Evolutionary conservation across 805 yeast genomes (phyloP), one percentile per base, ranked within the genome.

Genomic region (Candida vartiovaarae): DNA sequence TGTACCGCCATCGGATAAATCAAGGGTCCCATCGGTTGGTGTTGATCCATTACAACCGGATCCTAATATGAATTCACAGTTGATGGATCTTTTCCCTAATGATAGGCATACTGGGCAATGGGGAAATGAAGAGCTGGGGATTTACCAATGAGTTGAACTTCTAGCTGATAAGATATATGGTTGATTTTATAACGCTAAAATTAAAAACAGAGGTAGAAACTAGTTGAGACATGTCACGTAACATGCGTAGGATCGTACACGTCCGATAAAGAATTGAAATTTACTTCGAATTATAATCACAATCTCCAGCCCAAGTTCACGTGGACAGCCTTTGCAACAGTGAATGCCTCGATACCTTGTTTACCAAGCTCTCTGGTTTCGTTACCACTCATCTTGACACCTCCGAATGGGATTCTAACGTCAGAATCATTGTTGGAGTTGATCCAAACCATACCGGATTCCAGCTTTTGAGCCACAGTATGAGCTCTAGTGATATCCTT

Each of bases 321-420:
- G 54, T 84, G 86, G 45, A 80, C 72, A 30, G 85, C 80, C 61
- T 80, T 81, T 44, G 79, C 80, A 53, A 76, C 77, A 9, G 84
- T 80, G 63, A 78, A 81, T 58, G 73, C 70, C 35, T 68, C 67
- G 43, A 80, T 60, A n/a, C 84, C 85, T 53, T 79, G 76, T 49
- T 76, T 75, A 32, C 86, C 86, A 46, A 80, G 66, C 61, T 81
- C 86, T 60, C 85, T 71, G 39, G 52, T 49, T 39, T 85, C 84
- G 44, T 77, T 67, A 53, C 87, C 86, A 57, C 77, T 69, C 72
- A 72, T 67, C 61, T 81, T 81, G 33, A 78, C 79, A 57, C 86
- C 86, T 39, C 87, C 87, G 50, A 81, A 81, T 42, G 86, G 86
- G 48, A 75, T 66, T 59, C 74, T 74, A 41, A 70, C 64, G 52